phyloP scores from a whole-genome alignment of 1,284 basidiomycete species.

The Lentinula novae-zelandiae region DNA sequence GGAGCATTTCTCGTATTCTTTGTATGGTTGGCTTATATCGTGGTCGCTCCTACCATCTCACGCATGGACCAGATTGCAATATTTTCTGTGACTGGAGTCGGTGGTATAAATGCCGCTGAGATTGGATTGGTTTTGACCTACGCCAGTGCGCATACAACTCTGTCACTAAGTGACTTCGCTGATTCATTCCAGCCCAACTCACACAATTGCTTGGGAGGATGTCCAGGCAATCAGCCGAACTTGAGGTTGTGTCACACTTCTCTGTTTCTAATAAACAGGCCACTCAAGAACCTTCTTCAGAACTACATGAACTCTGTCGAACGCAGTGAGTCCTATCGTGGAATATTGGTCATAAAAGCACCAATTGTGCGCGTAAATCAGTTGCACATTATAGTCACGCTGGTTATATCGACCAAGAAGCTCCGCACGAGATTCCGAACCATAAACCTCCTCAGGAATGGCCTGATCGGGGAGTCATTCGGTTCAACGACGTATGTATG shows the following conservation, averaged over 20 bases:
- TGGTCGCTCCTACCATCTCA: not conserved
- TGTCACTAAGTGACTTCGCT: not conserved
- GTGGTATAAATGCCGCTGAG: slow-evolving; percentile 60
- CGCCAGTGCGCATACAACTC: slow-evolving; percentile 33
- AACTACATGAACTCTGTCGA: slow-evolving; percentile 79
- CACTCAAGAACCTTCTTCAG: slow-evolving; percentile 24
- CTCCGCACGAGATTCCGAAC: slow-evolving; percentile 54
- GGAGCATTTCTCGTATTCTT: slow-evolving; percentile 65
- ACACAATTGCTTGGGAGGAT: slow-evolving; percentile 56
- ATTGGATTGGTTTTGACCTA: slow-evolving; percentile 76
- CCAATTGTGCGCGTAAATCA: slow-evolving; percentile 17
- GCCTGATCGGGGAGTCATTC: slow-evolving; percentile 49
- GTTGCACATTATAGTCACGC: slow-evolving; percentile 61
- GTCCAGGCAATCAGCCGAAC: slow-evolving; percentile 59
- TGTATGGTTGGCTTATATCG: slow-evolving; percentile 29
- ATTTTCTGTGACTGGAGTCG: slow-evolving; percentile 46
- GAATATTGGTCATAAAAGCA: not conserved
- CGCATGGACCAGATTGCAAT: slow-evolving; percentile 39
- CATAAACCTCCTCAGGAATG: slow-evolving; percentile 48
- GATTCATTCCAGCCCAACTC: slow-evolving; percentile 38
- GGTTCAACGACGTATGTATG: slow-evolving; percentile 52
- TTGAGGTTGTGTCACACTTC: slow-evolving; percentile 43
- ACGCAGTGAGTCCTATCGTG: slow-evolving; percentile 36
- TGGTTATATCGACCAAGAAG: slow-evolving; percentile 59
- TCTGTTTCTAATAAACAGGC: not conserved